Evolutionary conservation across 106 monocot species (phyloP).

Genomic region (Dioscorea zingiberensis): DNA sequence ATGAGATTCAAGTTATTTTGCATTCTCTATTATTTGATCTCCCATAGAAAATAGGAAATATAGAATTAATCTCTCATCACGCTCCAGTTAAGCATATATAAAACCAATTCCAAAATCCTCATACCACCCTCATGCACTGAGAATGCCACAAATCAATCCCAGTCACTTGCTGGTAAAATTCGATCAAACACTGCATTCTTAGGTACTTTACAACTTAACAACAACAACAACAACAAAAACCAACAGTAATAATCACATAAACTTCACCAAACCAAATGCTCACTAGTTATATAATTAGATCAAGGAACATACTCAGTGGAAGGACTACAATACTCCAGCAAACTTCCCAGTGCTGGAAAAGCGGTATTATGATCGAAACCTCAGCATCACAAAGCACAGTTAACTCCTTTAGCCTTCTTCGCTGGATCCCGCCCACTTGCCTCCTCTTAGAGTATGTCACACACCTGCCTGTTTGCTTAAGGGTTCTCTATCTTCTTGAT

Average conservation of each 20-base stretch:
- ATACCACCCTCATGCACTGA: constrained; percentile 78
- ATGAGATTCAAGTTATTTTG: constrained; percentile 64
- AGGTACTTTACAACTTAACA: constrained; percentile 32
- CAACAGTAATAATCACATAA: too few species aligned
- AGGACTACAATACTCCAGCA: constrained; percentile 80
- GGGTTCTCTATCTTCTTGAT: constrained; percentile 94
- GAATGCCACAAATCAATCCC: constrained; percentile 64
- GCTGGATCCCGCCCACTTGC: constrained; percentile 61
- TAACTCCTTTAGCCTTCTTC: constrained; percentile 91
- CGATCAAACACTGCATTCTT: constrained; percentile 66
- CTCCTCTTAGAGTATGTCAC: constrained; percentile 93
- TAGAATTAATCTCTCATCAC: not conserved
- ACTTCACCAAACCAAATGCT: not conserved
- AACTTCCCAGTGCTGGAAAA: constrained; percentile 76
- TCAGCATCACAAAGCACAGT: constrained; percentile 87
- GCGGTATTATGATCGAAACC: constrained; percentile 73
- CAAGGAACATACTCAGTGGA: constrained; percentile 45
- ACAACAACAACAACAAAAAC: too few species aligned
- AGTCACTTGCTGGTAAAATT: constrained; percentile 49
- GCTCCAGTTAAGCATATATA: too few species aligned
- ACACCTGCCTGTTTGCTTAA: constrained; percentile 79
- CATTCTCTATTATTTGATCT: too few species aligned
- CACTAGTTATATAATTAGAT: not conserved
- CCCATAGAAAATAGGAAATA: too few species aligned
- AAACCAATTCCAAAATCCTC: too few species aligned